phyloP scores from a whole-genome alignment of 139 green algal genomes.

The Mesotaenium endlicherianum region DNA sequence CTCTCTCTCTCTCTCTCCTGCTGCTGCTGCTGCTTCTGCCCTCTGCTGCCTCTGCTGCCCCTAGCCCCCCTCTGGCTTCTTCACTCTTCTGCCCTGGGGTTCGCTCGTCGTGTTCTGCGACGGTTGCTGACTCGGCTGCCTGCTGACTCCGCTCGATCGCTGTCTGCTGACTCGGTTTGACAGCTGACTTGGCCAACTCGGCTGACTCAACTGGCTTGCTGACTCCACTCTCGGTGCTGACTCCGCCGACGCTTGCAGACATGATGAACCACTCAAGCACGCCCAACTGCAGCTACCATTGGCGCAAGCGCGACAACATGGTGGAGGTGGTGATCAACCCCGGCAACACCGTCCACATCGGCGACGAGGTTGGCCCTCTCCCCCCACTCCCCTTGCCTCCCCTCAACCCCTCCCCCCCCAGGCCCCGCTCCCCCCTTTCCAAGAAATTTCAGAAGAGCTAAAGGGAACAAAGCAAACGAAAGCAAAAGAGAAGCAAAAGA shows the following conservation, averaged over 20 bases:
- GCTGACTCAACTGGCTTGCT: background rate
- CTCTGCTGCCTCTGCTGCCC: background rate
- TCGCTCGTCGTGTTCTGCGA: no score
- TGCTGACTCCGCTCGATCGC: no score
- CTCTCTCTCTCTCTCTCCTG: background rate
- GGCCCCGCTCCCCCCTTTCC: background rate
- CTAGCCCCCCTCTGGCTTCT: background rate
- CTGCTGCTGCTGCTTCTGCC: background rate
- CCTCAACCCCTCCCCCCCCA: background rate
- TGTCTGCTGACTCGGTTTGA: background rate
- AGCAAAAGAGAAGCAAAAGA: no score
- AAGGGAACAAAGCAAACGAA: no score
- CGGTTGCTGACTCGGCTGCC: no score
- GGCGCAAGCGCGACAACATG: slow-evolving; percentile 24
- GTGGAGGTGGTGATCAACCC: slow-evolving; percentile 35
- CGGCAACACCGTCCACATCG: background rate
- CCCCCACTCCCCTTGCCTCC: background rate
- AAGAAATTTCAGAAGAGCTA: background rate
- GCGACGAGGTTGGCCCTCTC: slow-evolving; percentile 16
- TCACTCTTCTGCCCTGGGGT: background rate
- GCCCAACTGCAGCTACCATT: slow-evolving; percentile 17
- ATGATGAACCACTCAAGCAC: slow-evolving; percentile 38
- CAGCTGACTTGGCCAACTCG: background rate
- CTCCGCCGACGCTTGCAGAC: no score
- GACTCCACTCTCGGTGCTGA: background rate